phyloP scores from a whole-genome alignment of 768 basidiomycete genomes.

The Naganishia vaughanmartiniae region DNA sequence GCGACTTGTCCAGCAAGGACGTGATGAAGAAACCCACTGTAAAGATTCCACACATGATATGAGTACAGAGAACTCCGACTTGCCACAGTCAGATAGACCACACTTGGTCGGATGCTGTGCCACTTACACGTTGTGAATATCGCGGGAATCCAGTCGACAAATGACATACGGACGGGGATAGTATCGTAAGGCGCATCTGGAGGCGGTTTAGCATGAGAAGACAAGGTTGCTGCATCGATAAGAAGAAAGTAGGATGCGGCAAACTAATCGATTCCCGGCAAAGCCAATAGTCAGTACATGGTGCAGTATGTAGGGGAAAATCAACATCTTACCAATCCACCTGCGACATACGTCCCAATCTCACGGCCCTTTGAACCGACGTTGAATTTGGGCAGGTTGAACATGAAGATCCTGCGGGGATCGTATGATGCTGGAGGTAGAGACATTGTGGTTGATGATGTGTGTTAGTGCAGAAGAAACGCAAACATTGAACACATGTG shows the following conservation, averaged over 20 bases:
- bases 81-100: background rate
- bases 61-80: background rate
- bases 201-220: constrained; percentile 76
- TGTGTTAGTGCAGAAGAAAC: background rate
- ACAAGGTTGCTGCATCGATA: constrained; percentile 86
- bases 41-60: background rate
- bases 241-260: constrained; percentile 93
- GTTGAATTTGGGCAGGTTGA: constrained; percentile 71
- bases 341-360: constrained; percentile 84
- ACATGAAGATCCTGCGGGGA: constrained; percentile 80
- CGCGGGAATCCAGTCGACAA: constrained; percentile 97
- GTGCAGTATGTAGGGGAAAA: constrained; percentile 35
- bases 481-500: background rate
- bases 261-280: too few species aligned
- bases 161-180: constrained; percentile 75
- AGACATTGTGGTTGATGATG: constrained; percentile 47
- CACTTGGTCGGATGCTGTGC: too few species aligned
- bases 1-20: constrained; percentile 91
- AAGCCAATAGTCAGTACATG: background rate
- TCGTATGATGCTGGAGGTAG: constrained; percentile 74
- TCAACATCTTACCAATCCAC: constrained; percentile 76
- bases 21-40: constrained; percentile 83
- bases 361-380: constrained; percentile 75
- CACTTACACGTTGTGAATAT: constrained; percentile 70
- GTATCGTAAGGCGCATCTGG: constrained; percentile 68